Evolutionary conservation across 2,329 filamentous ascomycete genomes (phyloP), one percentile per base, ranked within the genome.

Genomic region (Alternaria arborescens): DNA sequence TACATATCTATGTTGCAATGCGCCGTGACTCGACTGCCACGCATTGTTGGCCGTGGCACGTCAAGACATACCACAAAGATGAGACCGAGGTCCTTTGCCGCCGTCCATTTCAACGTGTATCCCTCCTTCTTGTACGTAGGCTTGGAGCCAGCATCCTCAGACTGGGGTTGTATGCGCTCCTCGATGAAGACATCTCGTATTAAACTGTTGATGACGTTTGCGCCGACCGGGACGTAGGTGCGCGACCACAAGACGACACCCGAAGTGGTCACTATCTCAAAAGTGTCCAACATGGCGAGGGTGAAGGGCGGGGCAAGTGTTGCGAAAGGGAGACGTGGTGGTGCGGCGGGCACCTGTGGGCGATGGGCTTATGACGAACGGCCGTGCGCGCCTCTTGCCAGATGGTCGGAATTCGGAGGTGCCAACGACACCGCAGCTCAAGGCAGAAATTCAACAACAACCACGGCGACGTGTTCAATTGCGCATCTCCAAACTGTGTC

Each of bases 121-220:
- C 96, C 93, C 71, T 98, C 95, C 74, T 92, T 91, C 79, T 88
- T 92, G 82, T 95, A 99, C 0, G 89, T 85, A 16, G 91, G 87
- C 69, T 92, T 92, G 52, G 81, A 83, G 16, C 87, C 82, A 14
- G 88, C 85, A 67, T 88, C 87, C 53, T 88, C 84, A 56, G 87
- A 83, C 54, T 86, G 84, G 52, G 84, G 84, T 59, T 88, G 85
- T 61, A 87, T 86, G 79, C 92, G 94, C 83, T 97, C 94, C 81
- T 99, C 95, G 75, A 99, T 97, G 78, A 99, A 97, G 76, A 97
- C 92, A 80, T 98, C 93, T 78, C 90, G 89, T 80, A 99, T 97
- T 79, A 99, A 90, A 83, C 88, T 91, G 84, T 99, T 97, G 83
- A 99, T 89, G 67, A 97, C 85, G 71, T 91, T 89, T 43, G 91